Base-by-base conservation (phyloP, 176 grass and related monocot genomes). In the Microstegium vimineum region DNA sequence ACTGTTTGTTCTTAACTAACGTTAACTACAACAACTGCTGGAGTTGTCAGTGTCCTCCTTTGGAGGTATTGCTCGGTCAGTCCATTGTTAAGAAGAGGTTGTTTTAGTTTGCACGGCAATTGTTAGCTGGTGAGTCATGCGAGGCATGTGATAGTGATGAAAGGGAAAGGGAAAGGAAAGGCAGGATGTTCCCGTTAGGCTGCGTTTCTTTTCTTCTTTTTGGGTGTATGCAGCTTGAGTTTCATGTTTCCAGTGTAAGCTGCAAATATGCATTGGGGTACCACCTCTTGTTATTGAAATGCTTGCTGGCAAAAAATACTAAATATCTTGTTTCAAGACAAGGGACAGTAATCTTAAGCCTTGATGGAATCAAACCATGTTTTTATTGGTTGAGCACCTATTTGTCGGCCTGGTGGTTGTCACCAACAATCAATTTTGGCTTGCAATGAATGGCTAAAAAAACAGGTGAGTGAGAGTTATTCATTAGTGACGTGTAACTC, bases 401-500 rank as follows among this genome's bases (percentile, higher is more conserved):
- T 57, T 66, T 3, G 34, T 59, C n/a, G 68, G 47, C 23, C 18
- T 46, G 75, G 60, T 57, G 16, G 37, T 60, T 84, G 62, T 13
- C 23, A 81, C 7, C 23, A 74, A 67, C 70, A 74, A 75, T 37
- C 38, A 69, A 20, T 60, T 49, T 69, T 45, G 12, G 33, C 25
- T 89, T 81, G 52, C 5, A 75, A 62, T 74, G 33, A 86, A 75
- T 60, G 16, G 28, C 25, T 67, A 59, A 68, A 33, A 66, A 80
- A 81, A 74, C 3, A 81, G 43, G 18, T 75, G 25, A 32, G 3
- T 72, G 45, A 68, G 51, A 56, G 61, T 4, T 66, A 25, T 74
- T 13, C 7, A 15, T 32, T 57, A 62, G 43, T 59, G 14, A 66
- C 20, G 17, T 56, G 20, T 51, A 74, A 17, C 40, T 86, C 75